Conservation (phyloP, 352 stramenopile species). For the Globisporangium irregulare region DNA sequence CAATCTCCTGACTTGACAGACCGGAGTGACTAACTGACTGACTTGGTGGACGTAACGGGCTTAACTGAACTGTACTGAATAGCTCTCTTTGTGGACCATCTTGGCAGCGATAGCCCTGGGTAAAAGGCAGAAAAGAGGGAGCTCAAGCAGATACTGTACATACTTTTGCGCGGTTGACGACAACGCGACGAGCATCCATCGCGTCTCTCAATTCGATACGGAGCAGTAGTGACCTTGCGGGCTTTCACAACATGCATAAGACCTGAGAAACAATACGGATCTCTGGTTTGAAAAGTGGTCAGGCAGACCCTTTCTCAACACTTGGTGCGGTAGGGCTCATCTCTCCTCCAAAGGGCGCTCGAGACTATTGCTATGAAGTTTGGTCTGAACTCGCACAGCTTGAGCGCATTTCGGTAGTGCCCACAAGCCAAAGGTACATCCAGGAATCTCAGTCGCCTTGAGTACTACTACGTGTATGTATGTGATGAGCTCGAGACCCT, state of each 20-base stretch:
- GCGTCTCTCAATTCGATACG: not conserved
- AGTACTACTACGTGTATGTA: not conserved
- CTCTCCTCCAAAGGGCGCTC: not conserved
- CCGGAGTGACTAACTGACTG: not conserved
- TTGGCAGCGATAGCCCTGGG: not conserved
- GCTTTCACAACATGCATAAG: not conserved
- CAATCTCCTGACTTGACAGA: no score
- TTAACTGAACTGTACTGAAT: not conserved
- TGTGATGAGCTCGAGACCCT: not conserved
- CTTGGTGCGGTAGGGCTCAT: not conserved
- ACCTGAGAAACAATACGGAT: not conserved
- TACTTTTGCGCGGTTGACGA: not conserved
- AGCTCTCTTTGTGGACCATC: not conserved
- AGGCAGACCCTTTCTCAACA: not conserved
- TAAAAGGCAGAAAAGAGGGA: not conserved
- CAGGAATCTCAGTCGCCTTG: not conserved
- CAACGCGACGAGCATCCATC: not conserved
- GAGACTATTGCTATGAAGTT: not conserved
- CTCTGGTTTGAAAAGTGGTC: not conserved
- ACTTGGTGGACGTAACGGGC: no score
- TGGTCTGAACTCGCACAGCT: not conserved
- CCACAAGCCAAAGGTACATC: not conserved
- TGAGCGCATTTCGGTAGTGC: slow-evolving; percentile 1
- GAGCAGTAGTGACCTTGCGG: not conserved
- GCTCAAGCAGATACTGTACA: not conserved